Base-by-base conservation (phyloP, 306 rosid genomes). In the Dryas octopetala region DNA sequence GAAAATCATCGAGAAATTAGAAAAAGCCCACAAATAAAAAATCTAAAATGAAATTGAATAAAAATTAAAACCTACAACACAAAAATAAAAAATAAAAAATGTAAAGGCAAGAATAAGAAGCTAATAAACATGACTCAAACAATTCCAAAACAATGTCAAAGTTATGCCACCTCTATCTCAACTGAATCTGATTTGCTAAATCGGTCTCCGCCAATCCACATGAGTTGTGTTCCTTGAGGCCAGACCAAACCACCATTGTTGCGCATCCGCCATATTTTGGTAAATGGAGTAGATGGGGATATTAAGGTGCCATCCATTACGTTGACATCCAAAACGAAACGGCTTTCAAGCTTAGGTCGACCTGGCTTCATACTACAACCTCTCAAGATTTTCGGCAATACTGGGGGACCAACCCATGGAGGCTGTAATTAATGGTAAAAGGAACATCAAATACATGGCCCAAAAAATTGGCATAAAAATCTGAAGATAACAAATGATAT, bases 241-340 rank as follows among this genome's bases (percentile, higher is more conserved):
- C 99, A 96, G 44, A 66, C 70, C 49, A 63, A 2, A 71, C 85
- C 50, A 60, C 99, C 99, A 62, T 51, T 89, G 84, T 96, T 96
- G 45, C 85, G 88, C 94, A 96, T 83, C 81, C 91, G 85, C 98
- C 99, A 96, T 77, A 92, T 90, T 86, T 96, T 96, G 73, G 96
- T 96, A 76, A 96, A 92, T 69, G 85, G 78, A 45, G 96, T 89
- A 63, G 84, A 77, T 60, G 99, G 98, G 70, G 94, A 81, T 89
- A 96, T 90, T 72, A 87, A 49, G 15, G 99, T 92, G 68, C 90
- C 94, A 78, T 96, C 99, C 28, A 83, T 55, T 49, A 96, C 91
- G 75, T 88, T 96, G 43, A 96, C 94, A 83, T 92, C 99, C 76
- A 87, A 67, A 69, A 90, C 71, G 12, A 96, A 92, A 48, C 77